Conservation (phyloP, 2,329 filamentous ascomycete species). For the Scedosporium boydii region DNA sequence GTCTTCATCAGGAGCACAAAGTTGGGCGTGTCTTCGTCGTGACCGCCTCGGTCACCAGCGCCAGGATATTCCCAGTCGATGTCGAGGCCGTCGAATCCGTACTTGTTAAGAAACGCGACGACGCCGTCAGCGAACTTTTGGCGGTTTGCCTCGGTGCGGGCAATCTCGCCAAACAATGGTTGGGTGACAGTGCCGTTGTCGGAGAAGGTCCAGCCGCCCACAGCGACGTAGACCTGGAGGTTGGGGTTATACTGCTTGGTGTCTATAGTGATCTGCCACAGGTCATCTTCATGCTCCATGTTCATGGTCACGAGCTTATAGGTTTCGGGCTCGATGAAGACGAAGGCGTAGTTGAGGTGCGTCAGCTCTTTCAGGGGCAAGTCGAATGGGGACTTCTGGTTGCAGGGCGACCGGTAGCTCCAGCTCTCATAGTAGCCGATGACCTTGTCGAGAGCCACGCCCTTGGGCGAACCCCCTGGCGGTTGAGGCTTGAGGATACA, state of each 20-base stretch:
- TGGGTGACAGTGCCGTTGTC: slow-evolving; percentile 16
- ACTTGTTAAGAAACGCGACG: slow-evolving; percentile 27
- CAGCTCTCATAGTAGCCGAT: slow-evolving; percentile 15
- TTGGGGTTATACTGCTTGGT: slow-evolving; percentile 6
- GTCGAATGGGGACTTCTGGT: neutral
- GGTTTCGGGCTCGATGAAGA: slow-evolving; percentile 13
- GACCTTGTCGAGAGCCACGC: neutral
- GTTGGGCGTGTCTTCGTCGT: slow-evolving; percentile 12
- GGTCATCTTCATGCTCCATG: neutral
- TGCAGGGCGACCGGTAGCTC: neutral
- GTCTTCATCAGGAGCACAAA: slow-evolving; percentile 14
- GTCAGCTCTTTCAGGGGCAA: slow-evolving; percentile 11
- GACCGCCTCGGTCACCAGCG: slow-evolving; percentile 1
- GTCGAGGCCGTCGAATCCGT: slow-evolving; percentile 34
- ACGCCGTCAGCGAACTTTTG: slow-evolving; percentile 25
- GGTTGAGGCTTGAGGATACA: slow-evolving; percentile 8
- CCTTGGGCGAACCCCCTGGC: neutral
- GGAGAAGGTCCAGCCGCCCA: slow-evolving; percentile 27
- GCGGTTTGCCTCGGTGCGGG: slow-evolving; percentile 7
- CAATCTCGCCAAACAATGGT: slow-evolving; percentile 13
- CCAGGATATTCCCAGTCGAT: slow-evolving; percentile 33
- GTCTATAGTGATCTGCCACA: no score
- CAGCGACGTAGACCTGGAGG: slow-evolving; percentile 20
- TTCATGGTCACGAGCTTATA: slow-evolving; percentile 18
- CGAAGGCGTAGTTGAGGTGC: slow-evolving; percentile 17